A percentile compares a stretch with the other conserved stretches of the same genome.
Conservation (phyloP, 2,329 filamentous ascomycete species). For the Colletotrichum gloeosporioides region DNA sequence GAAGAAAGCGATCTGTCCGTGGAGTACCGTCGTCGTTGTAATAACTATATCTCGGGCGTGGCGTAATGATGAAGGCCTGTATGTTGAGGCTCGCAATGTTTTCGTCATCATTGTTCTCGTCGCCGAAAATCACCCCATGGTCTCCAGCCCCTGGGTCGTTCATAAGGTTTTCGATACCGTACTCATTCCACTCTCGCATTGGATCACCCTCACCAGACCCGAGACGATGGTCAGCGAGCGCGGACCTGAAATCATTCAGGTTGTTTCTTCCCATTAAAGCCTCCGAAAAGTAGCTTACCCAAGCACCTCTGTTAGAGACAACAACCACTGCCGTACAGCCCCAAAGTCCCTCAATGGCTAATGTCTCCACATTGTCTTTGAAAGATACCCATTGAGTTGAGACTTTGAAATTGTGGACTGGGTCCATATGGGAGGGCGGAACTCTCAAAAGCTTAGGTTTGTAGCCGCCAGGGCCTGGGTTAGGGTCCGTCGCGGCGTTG, state of each 20-base stretch:
- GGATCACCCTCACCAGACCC: not conserved
- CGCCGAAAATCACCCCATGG: not conserved
- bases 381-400: not conserved
- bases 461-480: not conserved
- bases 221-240: not conserved
- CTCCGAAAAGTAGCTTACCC: not conserved
- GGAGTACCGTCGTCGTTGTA: not conserved
- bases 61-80: not conserved
- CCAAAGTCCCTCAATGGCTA: not conserved
- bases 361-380: not conserved
- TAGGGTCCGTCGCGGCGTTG: not conserved
- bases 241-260: not conserved
- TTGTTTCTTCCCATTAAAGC: not conserved
- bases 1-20: not conserved
- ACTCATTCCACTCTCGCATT: not conserved
- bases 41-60: not conserved
- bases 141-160: not conserved
- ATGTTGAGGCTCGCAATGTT: not conserved
- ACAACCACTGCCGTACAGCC: constrained; percentile 5
- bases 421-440: not conserved
- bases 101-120: not conserved
- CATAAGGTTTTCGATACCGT: not conserved
- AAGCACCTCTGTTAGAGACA: not conserved
- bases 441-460: not conserved
- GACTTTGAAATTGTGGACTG: not conserved